phyloP scores from a whole-genome alignment of 192 early-diverging fungal species.

The Rhizophagus sp. region DNA sequence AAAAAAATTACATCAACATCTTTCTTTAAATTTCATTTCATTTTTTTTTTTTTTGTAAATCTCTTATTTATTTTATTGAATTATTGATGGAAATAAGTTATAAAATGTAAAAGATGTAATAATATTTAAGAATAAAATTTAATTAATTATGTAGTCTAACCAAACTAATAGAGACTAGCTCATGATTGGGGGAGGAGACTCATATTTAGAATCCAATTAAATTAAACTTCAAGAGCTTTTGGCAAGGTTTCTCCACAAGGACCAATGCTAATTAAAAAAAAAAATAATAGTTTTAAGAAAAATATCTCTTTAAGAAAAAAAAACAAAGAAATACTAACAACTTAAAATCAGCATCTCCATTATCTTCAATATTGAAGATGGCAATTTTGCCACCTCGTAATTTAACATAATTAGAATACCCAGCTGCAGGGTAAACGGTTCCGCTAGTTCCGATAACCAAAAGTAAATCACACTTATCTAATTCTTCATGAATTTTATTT shows the following conservation, averaged over 20 bases:
- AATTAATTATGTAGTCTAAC: too few species aligned
- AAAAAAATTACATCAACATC: neutral
- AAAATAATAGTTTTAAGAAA: too few species aligned
- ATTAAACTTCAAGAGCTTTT: neutral
- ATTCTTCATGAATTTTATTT: neutral
- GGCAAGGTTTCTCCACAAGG: constrained; percentile 21
- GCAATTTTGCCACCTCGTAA: neutral
- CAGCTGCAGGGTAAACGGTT: constrained; percentile 23
- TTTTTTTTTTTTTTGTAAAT: too few species aligned
- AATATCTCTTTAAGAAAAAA: neutral
- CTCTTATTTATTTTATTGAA: too few species aligned
- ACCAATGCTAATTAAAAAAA: constrained; percentile 15
- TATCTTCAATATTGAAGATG: constrained; percentile 21
- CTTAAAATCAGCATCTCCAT: constrained; percentile 9
- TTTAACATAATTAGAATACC: neutral
- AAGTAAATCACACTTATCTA: constrained; percentile 23
- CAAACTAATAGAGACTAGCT: too few species aligned
- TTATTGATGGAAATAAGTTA: too few species aligned
- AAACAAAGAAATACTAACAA: constrained; percentile 3
- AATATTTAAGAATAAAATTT: too few species aligned
- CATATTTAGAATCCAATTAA: too few species aligned
- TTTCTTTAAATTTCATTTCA: neutral
- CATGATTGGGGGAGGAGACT: too few species aligned
- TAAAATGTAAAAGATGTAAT: too few species aligned
- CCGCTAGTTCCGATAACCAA: constrained; percentile 27